Conservation (phyloP, 495 filamentous ascomycete species). For the Penicillium diatomitis region DNA sequence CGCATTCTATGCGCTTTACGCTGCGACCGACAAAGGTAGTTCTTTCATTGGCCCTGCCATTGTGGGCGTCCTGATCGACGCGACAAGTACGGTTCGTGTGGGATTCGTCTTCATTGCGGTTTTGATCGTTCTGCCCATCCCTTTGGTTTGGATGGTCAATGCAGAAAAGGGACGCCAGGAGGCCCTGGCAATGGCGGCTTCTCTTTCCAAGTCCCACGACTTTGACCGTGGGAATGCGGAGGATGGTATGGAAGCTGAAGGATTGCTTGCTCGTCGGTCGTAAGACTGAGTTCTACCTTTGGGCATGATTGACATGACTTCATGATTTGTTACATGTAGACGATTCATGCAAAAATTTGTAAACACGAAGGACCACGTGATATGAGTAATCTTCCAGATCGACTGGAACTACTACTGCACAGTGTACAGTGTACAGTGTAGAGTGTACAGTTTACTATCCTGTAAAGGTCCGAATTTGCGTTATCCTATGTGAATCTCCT, state of each 20-base stretch:
- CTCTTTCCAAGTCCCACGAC: conserved; percentile 30
- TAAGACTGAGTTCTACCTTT: background rate
- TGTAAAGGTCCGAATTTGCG: too few relatives aligned
- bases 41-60: conserved; percentile 83
- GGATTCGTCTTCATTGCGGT: conserved; percentile 84
- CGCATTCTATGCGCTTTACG: conserved; percentile 87
- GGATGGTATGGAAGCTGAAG: conserved; percentile 22
- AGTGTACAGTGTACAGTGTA: too few relatives aligned
- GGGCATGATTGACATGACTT: too few relatives aligned
- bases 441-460: too few relatives aligned
- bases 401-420: too few relatives aligned
- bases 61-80: conserved; percentile 75
- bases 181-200: conserved; percentile 53
- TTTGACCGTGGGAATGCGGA: conserved; percentile 7
- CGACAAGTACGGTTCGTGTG: conserved; percentile 69
- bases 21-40: conserved; percentile 87
- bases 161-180: conserved; percentile 70
- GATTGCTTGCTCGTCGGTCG: conserved; percentile 15
- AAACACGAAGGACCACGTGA: too few relatives aligned
- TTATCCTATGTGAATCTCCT: too few relatives aligned
- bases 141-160: conserved; percentile 68
- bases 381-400: too few relatives aligned
- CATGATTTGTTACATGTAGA: too few relatives aligned
- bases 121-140: conserved; percentile 66
- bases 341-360: too few relatives aligned